phyloP scores from a whole-genome alignment of 1,284 basidiomycete genomes.

The Cryptococcus sp. region DNA sequence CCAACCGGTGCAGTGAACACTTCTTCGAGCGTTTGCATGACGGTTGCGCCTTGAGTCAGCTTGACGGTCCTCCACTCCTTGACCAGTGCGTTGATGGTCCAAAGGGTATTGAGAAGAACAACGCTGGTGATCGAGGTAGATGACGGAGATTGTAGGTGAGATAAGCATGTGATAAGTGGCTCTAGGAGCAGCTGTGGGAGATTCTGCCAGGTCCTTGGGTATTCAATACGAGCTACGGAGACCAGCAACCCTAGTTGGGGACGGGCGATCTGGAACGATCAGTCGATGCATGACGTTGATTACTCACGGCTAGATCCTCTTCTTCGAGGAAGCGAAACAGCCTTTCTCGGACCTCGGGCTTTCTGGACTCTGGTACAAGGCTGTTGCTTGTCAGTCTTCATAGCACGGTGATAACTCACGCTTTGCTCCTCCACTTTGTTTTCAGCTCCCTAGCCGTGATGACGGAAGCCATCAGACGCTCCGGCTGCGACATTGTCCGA shows the following conservation, averaged over 20 bases:
- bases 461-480: slow-evolving; percentile 47
- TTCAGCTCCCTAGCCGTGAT: slow-evolving; percentile 50
- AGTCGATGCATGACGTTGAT: background rate
- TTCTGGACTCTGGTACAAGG: slow-evolving; percentile 47
- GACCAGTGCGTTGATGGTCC: slow-evolving; percentile 53
- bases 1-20: slow-evolving; percentile 39
- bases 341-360: slow-evolving; percentile 44
- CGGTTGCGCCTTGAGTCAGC: slow-evolving; percentile 43
- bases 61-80: slow-evolving; percentile 53
- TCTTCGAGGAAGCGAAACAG: slow-evolving; percentile 52
- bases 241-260: slow-evolving; percentile 50
- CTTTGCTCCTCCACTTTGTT: slow-evolving; percentile 52
- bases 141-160: slow-evolving; percentile 24
- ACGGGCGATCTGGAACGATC: slow-evolving; percentile 43
- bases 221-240: slow-evolving; percentile 49
- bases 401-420: slow-evolving; percentile 23
- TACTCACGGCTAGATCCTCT: slow-evolving; percentile 37
- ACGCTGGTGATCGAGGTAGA: slow-evolving; percentile 35
- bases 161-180: slow-evolving; percentile 39
- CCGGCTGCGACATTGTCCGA: slow-evolving; percentile 33
- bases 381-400: slow-evolving; percentile 17
- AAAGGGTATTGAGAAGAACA: slow-evolving; percentile 50
- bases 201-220: slow-evolving; percentile 42
- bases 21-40: slow-evolving; percentile 45
- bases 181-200: slow-evolving; percentile 45